Conservation (phyloP, 306 rosid genomes). For the Pterocarpus macrocarpus region DNA sequence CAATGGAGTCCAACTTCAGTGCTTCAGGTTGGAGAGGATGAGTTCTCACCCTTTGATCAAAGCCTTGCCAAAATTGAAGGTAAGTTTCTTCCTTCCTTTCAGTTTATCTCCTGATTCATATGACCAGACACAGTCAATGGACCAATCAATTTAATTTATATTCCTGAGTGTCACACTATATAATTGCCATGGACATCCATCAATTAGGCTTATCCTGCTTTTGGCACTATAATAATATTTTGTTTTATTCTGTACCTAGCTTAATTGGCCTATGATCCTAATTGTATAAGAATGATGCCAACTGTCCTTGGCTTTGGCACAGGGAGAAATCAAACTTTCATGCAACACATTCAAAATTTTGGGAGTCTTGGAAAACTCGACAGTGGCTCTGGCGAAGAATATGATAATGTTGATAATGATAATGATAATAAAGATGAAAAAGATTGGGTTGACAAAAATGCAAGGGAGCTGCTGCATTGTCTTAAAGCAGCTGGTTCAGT, state of each 20-base stretch:
- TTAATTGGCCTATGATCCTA: background rate
- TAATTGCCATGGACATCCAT: background rate
- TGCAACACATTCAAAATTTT: slow-evolving; percentile 50
- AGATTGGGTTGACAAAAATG: slow-evolving; percentile 51
- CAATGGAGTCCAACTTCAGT: slow-evolving; percentile 76
- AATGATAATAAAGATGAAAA: slow-evolving; percentile 40
- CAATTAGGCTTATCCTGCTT: background rate
- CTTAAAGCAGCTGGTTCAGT: slow-evolving; percentile 48
- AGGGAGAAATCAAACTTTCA: slow-evolving; percentile 65
- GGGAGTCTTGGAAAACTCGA: slow-evolving; percentile 58
- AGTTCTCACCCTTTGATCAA: slow-evolving; percentile 56
- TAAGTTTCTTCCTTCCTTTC: slow-evolving; percentile 42
- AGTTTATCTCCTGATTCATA: background rate
- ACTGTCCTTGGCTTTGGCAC: slow-evolving; percentile 37
- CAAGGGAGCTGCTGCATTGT: slow-evolving; percentile 52
- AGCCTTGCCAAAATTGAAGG: slow-evolving; percentile 63
- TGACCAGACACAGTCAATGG: background rate
- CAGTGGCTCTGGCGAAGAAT: background rate
- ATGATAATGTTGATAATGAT: slow-evolving; percentile 41
- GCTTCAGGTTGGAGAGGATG: slow-evolving; percentile 61
- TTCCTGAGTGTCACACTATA: background rate
- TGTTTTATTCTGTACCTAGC: background rate
- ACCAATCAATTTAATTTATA: background rate
- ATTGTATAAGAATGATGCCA: slow-evolving; percentile 5
- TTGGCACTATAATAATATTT: background rate